Evolutionary conservation across 305 asterid species (phyloP).

Genomic region (Euphrasia arctica): DNA sequence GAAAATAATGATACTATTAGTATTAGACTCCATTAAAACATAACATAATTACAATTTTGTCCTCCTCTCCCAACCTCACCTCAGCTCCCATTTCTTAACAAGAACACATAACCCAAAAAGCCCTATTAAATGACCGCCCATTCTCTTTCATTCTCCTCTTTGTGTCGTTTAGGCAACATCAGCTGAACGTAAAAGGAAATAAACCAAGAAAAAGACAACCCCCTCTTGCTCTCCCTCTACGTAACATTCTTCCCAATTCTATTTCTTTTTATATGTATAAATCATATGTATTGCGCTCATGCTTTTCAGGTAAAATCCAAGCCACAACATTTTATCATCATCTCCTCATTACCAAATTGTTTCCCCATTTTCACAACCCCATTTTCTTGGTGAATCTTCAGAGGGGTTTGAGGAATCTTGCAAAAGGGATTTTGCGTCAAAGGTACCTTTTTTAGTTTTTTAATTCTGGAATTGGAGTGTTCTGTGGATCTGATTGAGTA

Average conservation of each 20-base stretch:
- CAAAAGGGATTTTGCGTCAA: constrained; percentile 23
- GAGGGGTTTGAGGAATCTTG: constrained; percentile 28
- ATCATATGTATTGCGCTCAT: neutral
- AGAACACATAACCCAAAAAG: neutral
- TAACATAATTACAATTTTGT: too few species aligned
- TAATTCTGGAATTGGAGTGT: neutral
- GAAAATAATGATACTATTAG: too few species aligned
- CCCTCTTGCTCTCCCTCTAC: constrained; percentile 12
- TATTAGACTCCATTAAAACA: too few species aligned
- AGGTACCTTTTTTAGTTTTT: constrained; percentile 29
- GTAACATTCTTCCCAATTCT: constrained; percentile 16
- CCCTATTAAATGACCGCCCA: constrained; percentile 27
- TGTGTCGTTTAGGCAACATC: constrained; percentile 40
- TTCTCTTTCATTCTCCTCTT: constrained; percentile 30
- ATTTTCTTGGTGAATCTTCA: constrained; percentile 27
- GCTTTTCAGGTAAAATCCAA: constrained; percentile 26
- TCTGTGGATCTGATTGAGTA: constrained; percentile 28
- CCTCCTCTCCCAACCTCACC: too few species aligned
- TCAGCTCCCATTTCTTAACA: too few species aligned
- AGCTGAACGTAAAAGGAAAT: constrained; percentile 33
- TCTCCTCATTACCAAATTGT: constrained; percentile 18
- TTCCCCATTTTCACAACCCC: constrained; percentile 26
- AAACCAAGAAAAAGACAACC: constrained; percentile 21
- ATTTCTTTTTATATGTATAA: neutral
- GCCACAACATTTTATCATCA: neutral